Percentiles rank a stretch among this genome's conserved stretches.
Evolutionary conservation across 129 eudicot genomes (phyloP).

Genomic region (Erigeron canadensis): DNA sequence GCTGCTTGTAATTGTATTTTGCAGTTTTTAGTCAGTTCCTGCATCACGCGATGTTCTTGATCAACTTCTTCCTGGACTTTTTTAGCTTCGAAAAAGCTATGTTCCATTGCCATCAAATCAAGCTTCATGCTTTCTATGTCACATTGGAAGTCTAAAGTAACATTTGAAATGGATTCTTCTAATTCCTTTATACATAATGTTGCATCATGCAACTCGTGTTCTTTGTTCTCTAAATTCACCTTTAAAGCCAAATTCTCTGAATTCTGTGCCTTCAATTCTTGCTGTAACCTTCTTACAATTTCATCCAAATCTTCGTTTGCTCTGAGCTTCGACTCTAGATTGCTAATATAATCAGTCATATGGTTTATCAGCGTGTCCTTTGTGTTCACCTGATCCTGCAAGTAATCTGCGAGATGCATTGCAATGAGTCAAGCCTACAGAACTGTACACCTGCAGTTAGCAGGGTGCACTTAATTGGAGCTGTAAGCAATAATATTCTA

Average conservation of each 20-base stretch:
- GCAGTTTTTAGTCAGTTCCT: slow-evolving; percentile 43
- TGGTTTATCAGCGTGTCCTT: slow-evolving; percentile 45
- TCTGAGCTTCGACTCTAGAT: slow-evolving; percentile 49
- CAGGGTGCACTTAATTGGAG: neutral
- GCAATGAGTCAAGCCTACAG: slow-evolving; percentile 32
- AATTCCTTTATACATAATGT: slow-evolving; percentile 46
- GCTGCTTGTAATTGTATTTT: slow-evolving; percentile 34
- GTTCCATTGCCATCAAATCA: slow-evolving; percentile 67
- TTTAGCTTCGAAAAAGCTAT: slow-evolving; percentile 55
- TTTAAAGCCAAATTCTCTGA: slow-evolving; percentile 42
- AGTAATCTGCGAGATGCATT: slow-evolving; percentile 59
- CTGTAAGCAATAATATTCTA: neutral
- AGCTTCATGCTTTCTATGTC: slow-evolving; percentile 89
- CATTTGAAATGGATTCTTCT: slow-evolving; percentile 64
- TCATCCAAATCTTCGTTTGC: slow-evolving; percentile 46
- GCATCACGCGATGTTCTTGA: slow-evolving; percentile 48
- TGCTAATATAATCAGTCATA: slow-evolving; percentile 49
- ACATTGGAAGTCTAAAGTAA: slow-evolving; percentile 76
- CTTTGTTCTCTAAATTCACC: slow-evolving; percentile 63
- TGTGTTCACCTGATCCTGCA: slow-evolving; percentile 82
- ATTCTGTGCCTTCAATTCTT: slow-evolving; percentile 51
- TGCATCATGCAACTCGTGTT: slow-evolving; percentile 47
- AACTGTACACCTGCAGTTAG: slow-evolving; percentile 21
- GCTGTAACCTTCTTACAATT: slow-evolving; percentile 46
- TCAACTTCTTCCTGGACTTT: slow-evolving; percentile 53